Evolutionary conservation across 2,329 filamentous ascomycete genomes (phyloP), one percentile per base, ranked within the genome.

Genomic region (Hortaea sp.): DNA sequence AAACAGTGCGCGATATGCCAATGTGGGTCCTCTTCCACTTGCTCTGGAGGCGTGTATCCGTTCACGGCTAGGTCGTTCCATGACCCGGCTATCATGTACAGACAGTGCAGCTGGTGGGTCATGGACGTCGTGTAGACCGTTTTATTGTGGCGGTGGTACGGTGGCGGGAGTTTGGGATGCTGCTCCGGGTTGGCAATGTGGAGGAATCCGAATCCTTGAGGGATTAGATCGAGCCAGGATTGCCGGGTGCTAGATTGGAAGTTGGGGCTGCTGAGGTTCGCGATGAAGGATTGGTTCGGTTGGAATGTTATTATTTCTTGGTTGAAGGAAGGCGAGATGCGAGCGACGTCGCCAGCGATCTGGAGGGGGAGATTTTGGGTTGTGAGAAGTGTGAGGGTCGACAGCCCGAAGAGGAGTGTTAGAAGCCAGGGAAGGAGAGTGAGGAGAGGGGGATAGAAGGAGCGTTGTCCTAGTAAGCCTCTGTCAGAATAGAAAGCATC

Each of bases 1-100:
- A 61, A 61, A 44, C 58, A 61, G 39, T 61, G 58, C 35, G 53
- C 47, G 2, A 57, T 57, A 40, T 61, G 58, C 32, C 32, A 35
- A n/a, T 35, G 32, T 4, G 32, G 32, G 32, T 35, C 32, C 4
- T 35, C 9, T 4, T 35, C 32, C 9, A 3, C 38, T 7, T 39
- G 3, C 2, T 9, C 9, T 7, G 38, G 38, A 9, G 38, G 9
- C 9, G 5, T 39, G 38, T 39, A 39, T 3, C 38, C 38, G 38
- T 39, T 39, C 7, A 39, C 38, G 9, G 38, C 38, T 3, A 39
- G 10, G 38, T 39, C 38, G 38, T 39, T 39, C 10, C 20, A 39
- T 3, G 38, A 39, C 3, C 38, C 38, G 3, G 20, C 20, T 9
- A 39, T 39, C 38, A 39, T 39, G 20, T 39, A 39, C 9, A 39